Evolutionary conservation across 2,329 filamentous ascomycete species (phyloP).

Genomic region (Scedosporium boydii): DNA sequence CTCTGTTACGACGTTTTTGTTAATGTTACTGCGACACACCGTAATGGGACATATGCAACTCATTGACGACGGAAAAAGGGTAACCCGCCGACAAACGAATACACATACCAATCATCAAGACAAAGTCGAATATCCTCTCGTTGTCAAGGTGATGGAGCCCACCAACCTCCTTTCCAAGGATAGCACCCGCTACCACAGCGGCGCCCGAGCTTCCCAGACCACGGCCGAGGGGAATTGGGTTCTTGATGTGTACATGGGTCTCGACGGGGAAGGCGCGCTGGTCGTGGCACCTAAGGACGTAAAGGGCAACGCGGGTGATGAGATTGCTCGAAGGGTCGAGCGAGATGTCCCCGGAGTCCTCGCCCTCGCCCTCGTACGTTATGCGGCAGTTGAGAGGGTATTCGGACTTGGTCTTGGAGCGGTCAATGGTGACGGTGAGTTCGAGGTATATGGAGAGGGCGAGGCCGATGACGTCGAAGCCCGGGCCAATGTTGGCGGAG

Average conservation of each 20-base stretch:
- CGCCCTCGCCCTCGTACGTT: constrained; percentile 79
- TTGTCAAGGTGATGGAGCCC: constrained; percentile 63
- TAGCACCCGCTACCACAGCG: constrained; percentile 90
- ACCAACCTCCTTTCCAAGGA: constrained; percentile 82
- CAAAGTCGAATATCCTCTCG: constrained; percentile 86
- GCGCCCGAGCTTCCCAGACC: constrained; percentile 93
- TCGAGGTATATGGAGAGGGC: constrained; percentile 92
- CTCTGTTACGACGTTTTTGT: constrained; percentile 37
- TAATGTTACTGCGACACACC: neutral
- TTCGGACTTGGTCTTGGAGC: constrained; percentile 39
- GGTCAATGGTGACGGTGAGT: constrained; percentile 69
- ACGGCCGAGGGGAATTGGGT: constrained; percentile 86
- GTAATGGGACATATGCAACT: neutral
- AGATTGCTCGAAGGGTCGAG: constrained; percentile 82
- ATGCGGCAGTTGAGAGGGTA: constrained; percentile 75
- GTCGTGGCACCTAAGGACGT: constrained; percentile 87
- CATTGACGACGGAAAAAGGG: neutral
- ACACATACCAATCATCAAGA: constrained; percentile 78
- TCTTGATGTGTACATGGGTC: constrained; percentile 90
- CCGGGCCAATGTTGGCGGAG: constrained; percentile 93
- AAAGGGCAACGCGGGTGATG: constrained; percentile 86
- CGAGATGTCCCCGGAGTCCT: constrained; percentile 62
- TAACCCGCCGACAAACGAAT: neutral
- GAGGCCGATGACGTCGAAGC: constrained; percentile 95
- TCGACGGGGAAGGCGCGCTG: constrained; percentile 74